Evolutionary conservation across 257 asterid genomes (phyloP), one percentile per base, ranked within the genome.

Genomic region (Handroanthus guayacan): DNA sequence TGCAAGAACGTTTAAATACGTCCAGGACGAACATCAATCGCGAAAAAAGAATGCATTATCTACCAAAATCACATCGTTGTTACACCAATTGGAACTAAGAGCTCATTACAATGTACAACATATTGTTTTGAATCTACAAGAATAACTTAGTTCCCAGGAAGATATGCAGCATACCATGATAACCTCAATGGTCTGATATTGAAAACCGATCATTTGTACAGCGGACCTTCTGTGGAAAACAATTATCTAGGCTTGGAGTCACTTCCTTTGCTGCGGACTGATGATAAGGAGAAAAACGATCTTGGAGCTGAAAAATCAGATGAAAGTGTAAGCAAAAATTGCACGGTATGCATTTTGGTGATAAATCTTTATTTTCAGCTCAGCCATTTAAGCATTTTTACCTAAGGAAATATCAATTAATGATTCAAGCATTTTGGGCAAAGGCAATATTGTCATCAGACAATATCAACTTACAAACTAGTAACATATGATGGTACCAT

Each of bases 251-350:
- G 90, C 85, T 90, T 95, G 5, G 94, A 86, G 62, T 95, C 99
- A 45, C 92, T 87, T 80, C 96, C 98, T 79, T 95, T 95, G 95
- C 97, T 88, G 84, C 98, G 89, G 74, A 95, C 93, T 45, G 97
- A 74, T 2, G 99, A 89, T 50, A 91, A 83, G 41, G 97, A 95
- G 87, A 93, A 93, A 78, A 95, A 95, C 50, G 98, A 95, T 76
- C 94, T 87, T 17, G 98, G 95, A 45, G 94, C 99, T 95, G 97
- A 70, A 82, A 87, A 74, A 6, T 38, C 34, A 78, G 56, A 62
- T 57, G 31, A 47, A 37, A 36, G 48, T 25, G 25, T 81, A 55
- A 81, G 80, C 79, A 77, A 67, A 34, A 20, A 65, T 16, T 44
- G 39, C 56, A 16, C 11, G n/a, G 47, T 3, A 20, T 16, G 17